phyloP scores from a whole-genome alignment of 495 filamentous ascomycete genomes.

The Talaromyces thailandensis region DNA sequence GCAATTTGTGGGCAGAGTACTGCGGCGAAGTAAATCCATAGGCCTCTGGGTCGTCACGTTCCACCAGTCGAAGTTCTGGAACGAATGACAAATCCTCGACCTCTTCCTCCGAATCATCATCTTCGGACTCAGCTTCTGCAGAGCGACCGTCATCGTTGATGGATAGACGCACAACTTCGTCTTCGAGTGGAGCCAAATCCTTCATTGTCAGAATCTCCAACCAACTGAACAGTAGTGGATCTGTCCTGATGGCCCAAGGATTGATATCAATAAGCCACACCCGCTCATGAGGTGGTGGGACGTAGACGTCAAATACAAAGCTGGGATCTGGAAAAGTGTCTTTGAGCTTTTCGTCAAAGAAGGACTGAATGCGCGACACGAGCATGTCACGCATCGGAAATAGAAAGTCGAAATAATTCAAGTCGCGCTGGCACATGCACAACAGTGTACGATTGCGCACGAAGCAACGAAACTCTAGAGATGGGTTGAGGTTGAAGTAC shows the following conservation, averaged over 20 bases:
- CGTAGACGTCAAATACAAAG: constrained; percentile 85
- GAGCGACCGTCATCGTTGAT: constrained; percentile 19
- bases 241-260: constrained; percentile 85
- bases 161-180: constrained; percentile 33
- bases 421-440: constrained; percentile 80
- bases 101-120: constrained; percentile 23
- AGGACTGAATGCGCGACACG: constrained; percentile 49
- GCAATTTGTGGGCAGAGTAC: constrained; percentile 93
- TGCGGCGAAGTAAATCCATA: constrained; percentile 77
- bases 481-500: constrained; percentile 78
- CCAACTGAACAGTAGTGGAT: constrained; percentile 87
- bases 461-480: constrained; percentile 91
- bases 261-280: constrained; percentile 92
- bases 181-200: constrained; percentile 34
- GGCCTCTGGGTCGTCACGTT: constrained; percentile 74
- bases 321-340: constrained; percentile 71
- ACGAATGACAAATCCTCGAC: constrained; percentile 24
- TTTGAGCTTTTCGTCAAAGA: constrained; percentile 66
- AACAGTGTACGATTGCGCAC: constrained; percentile 71
- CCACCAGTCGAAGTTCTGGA: constrained; percentile 75
- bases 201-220: constrained; percentile 68
- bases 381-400: constrained; percentile 54
- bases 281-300: constrained; percentile 66
- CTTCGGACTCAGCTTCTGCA: constrained; percentile 12
- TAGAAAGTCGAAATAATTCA: constrained; percentile 83